Percentiles rank a stretch among this genome's conserved stretches.
These are phyloP conservation scores for Macrolepiota dolichaula DNA, from an alignment of 768 basidiomycete genomes.

Conservation along the genomic window DNA sequence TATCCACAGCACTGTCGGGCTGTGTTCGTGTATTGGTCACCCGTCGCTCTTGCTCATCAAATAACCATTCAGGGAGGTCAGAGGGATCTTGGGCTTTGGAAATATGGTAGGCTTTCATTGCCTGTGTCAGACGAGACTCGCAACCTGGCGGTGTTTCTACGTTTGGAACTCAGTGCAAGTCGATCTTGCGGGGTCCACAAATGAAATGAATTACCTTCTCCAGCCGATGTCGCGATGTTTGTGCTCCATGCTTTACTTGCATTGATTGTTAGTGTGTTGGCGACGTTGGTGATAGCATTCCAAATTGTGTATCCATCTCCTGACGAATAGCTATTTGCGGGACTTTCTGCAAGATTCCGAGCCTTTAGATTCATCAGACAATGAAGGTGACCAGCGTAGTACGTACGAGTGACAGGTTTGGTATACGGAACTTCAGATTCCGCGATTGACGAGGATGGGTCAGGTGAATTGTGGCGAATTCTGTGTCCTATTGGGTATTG, in stretches of 20 bases:
- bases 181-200: not conserved
- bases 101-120: constrained; percentile 67
- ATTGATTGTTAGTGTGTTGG: constrained; percentile 50
- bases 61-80: constrained; percentile 67
- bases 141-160: constrained; percentile 49
- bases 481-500: not conserved
- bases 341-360: not conserved
- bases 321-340: not conserved
- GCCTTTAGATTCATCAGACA: not conserved
- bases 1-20: constrained; percentile 14
- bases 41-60: constrained; percentile 53
- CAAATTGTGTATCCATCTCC: constrained; percentile 34
- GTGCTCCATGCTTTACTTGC: constrained; percentile 56
- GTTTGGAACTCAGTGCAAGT: not conserved
- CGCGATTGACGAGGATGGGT: not conserved
- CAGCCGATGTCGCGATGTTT: constrained; percentile 35
- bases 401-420: not conserved
- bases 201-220: constrained; percentile 37
- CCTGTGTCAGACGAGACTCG: constrained; percentile 58
- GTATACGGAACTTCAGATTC: not conserved
- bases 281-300: constrained; percentile 53
- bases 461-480: not conserved
- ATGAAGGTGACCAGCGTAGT: not conserved
- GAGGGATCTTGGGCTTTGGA: constrained; percentile 51
- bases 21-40: constrained; percentile 16